phyloP scores from a whole-genome alignment of 2,329 filamentous ascomycete species.

The Zymoseptoria passerinii region DNA sequence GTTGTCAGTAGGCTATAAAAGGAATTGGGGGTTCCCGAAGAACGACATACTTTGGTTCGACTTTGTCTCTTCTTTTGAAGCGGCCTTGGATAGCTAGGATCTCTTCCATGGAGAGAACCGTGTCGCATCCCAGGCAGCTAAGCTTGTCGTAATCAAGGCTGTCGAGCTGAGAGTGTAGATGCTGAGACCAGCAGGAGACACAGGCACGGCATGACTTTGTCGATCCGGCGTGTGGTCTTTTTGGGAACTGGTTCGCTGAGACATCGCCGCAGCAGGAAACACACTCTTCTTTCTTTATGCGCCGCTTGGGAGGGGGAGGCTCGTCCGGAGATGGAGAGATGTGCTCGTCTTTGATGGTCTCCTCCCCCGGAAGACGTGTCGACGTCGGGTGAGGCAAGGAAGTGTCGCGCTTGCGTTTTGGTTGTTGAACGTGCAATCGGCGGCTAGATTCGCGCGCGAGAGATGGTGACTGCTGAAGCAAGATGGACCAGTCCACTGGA shows the following conservation, averaged over 20 bases:
- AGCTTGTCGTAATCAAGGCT: slow-evolving; percentile 4
- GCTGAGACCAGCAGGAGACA: slow-evolving; percentile 1
- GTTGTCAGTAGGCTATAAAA: neutral
- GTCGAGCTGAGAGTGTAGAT: slow-evolving; percentile 1
- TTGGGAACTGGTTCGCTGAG: neutral
- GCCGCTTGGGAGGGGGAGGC: neutral
- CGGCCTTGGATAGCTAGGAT: neutral
- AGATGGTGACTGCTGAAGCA: no score
- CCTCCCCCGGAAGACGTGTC: no score
- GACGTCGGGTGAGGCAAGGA: no score
- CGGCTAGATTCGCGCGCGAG: no score
- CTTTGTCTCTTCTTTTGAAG: neutral
- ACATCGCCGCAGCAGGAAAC: slow-evolving; percentile 1
- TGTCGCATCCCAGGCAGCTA: neutral
- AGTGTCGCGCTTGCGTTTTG: no score
- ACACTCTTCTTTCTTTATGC: neutral
- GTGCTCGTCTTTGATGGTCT: no score
- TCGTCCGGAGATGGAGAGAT: no score
- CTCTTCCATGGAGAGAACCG: neutral
- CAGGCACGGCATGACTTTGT: neutral
- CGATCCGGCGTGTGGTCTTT: neutral
- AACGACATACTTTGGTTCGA: slow-evolving; percentile 1
- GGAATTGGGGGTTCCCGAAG: no score
- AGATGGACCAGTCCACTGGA: no score
- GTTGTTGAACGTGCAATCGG: no score